Evolutionary conservation across 2,329 filamentous ascomycete species (phyloP).

Genomic region (Ophiostoma perfectum): DNA sequence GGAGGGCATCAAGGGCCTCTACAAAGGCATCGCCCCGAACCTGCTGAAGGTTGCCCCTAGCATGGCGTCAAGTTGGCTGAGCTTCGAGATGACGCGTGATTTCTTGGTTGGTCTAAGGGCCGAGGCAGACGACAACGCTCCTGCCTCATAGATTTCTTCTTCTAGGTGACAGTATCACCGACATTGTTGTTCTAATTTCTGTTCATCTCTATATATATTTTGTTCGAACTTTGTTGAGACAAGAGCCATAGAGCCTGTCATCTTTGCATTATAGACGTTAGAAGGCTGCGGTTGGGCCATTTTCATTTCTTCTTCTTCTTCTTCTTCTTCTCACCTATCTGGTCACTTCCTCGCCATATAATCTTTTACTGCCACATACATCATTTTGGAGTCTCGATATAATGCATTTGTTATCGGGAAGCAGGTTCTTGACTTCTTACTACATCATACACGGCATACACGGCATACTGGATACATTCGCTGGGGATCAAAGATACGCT

Average conservation of each 20-base stretch:
- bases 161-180: too few relatives aligned
- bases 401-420: too few relatives aligned
- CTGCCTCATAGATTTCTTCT: not conserved
- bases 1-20: slow-evolving; percentile 79
- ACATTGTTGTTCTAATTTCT: not conserved
- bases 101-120: slow-evolving; percentile 63
- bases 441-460: too few relatives aligned
- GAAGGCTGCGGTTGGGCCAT: not conserved
- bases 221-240: not conserved
- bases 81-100: slow-evolving; percentile 90
- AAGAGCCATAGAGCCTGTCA: slow-evolving; percentile 1
- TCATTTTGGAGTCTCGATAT: too few relatives aligned
- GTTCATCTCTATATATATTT: not conserved
- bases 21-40: slow-evolving; percentile 95
- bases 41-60: slow-evolving; percentile 94
- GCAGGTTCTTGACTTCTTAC: too few relatives aligned
- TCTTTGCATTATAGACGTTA: slow-evolving; percentile 12
- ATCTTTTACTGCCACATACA: not conserved
- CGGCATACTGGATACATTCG: too few relatives aligned
- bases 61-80: slow-evolving; percentile 98
- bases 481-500: too few relatives aligned
- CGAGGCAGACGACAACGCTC: slow-evolving; percentile 30
- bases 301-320: not conserved
- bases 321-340: not conserved
- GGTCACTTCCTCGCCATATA: not conserved